phyloP scores from a whole-genome alignment of 768 basidiomycete species.

The Austroboletus eburneus region DNA sequence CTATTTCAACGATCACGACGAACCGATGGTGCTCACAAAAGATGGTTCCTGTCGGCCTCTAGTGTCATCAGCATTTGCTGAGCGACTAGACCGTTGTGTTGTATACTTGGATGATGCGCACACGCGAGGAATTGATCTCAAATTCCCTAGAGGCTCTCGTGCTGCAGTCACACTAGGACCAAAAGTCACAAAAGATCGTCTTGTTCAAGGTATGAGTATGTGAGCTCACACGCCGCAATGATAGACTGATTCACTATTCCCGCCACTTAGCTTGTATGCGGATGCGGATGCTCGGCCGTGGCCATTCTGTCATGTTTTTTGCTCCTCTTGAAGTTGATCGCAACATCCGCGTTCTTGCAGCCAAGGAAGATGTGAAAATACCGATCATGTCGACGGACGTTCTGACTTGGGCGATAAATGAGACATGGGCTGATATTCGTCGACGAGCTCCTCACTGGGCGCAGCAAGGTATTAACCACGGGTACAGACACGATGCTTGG shows the following conservation, averaged over 20 bases:
- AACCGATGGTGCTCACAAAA: conserved; percentile 29
- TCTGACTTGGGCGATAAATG: conserved; percentile 19
- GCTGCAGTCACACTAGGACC: conserved; percentile 31
- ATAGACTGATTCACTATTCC: not conserved
- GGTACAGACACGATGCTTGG: not conserved
- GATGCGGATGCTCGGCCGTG: conserved; percentile 42
- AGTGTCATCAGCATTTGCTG: conserved; percentile 34
- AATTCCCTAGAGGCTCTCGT: conserved; percentile 36
- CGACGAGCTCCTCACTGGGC: not conserved
- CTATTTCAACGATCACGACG: conserved; percentile 1
- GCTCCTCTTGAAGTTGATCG: conserved; percentile 39
- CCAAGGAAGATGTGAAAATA: not conserved
- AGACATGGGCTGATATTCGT: conserved; percentile 14
- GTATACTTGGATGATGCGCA: conserved; percentile 52
- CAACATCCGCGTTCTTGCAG: conserved; percentile 22
- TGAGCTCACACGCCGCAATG: not conserved
- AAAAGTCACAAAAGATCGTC: conserved; percentile 46
- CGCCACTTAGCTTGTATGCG: not conserved
- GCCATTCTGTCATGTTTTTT: conserved; percentile 43
- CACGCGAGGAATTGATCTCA: conserved; percentile 43
- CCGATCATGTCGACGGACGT: not conserved
- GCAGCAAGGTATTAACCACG: not conserved
- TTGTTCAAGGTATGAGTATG: conserved; percentile 44
- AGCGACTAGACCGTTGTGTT: conserved; percentile 39
- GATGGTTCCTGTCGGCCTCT: conserved; percentile 36